Evolutionary conservation across 2,329 filamentous ascomycete species (phyloP), one percentile per base, ranked within the genome.

Genomic region (Pyricularia sp.): DNA sequence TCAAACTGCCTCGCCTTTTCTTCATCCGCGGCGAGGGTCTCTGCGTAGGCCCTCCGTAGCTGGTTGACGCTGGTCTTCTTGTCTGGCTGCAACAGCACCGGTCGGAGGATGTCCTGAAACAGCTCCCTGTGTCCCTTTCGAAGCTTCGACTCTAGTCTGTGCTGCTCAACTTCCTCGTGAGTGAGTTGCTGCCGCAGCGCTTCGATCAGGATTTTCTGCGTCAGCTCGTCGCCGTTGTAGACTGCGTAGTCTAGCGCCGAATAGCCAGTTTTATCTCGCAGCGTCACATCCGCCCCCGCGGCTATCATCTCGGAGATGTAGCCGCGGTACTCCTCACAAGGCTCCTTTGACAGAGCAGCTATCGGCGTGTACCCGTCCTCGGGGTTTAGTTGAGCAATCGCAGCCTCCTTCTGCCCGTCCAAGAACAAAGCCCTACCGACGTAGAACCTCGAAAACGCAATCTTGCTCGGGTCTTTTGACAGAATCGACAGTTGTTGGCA

Each of bases 321-420:
- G 1, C 67, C 64, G 0, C 71, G 68, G 64, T 77, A 70, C 67
- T 78, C 76, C 1, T 68, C 66, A 0, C 73, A 77, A 0, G 74
- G 74, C 65, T 78, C 76, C 64, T 74, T 77, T 68, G 72, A 75
- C 22, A 78, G 67, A 0, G 73, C 74, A 24, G 76, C 74, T n/a
- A 72, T 72, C 6, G 75, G 72, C 0, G 74, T 72, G 64, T 72
- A 74, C 0, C 64, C 65, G 13, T 67, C 65, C 0, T 65, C 63
- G 1, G 69, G 57, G 62, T 74, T 72, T 67, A 76, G 74, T 53
- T 73, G 70, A 19, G 62, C 24, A 44, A 73, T 62, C 1, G 74
- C 74, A 49, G 71, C 70, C 12, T 70, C 67, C 1, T 55, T 63
- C 30, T 69, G 68, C 0, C 72, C 72, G 6, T 68, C 62, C 2